Percentiles rank a stretch among this genome's conserved stretches.
These are phyloP conservation scores for Auriscalpium vulgare DNA, from an alignment of 768 basidiomycete species.

Conservation along the genomic window DNA sequence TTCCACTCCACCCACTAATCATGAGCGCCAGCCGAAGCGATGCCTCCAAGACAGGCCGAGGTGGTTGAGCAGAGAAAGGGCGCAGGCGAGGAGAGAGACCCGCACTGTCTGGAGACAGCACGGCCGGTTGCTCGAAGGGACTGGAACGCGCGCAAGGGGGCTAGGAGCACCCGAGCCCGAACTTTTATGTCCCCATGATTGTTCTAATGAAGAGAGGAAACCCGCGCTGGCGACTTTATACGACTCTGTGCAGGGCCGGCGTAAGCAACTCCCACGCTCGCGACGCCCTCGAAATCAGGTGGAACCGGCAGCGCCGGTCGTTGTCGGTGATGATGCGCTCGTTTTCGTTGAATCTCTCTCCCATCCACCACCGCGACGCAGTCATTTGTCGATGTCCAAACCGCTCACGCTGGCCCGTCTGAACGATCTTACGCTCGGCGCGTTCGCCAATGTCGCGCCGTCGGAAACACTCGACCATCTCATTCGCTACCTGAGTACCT, in stretches of 20 bases:
- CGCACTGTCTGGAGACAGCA: slow-evolving; percentile 17
- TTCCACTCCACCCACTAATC: slow-evolving; percentile 35
- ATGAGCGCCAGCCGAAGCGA: slow-evolving; percentile 70
- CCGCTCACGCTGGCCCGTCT: slow-evolving; percentile 40
- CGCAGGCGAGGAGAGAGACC: slow-evolving; percentile 1
- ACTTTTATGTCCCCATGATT: slow-evolving; percentile 85
- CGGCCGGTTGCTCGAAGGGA: slow-evolving; percentile 60
- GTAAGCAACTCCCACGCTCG: slow-evolving; percentile 34
- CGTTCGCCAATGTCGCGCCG: slow-evolving; percentile 47
- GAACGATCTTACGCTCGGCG: slow-evolving; percentile 59
- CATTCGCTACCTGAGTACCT: slow-evolving; percentile 69
- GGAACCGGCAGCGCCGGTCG: not conserved
- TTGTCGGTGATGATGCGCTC: not conserved
- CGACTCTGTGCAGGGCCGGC: slow-evolving; percentile 26
- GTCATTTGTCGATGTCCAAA: slow-evolving; percentile 22
- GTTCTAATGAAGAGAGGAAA: slow-evolving; percentile 38
- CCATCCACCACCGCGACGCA: no score
- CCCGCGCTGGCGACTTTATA: slow-evolving; percentile 17
- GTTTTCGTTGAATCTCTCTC: not conserved
- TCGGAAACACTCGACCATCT: slow-evolving; percentile 66
- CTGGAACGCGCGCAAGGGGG: slow-evolving; percentile 94
- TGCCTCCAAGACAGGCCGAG: slow-evolving; percentile 47
- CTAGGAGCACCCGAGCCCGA: slow-evolving; percentile 77
- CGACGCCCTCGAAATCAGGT: not conserved
- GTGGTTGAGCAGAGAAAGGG: slow-evolving; percentile 34